phyloP scores from a whole-genome alignment of 345 rosid species.

The Sapria himalayana region DNA sequence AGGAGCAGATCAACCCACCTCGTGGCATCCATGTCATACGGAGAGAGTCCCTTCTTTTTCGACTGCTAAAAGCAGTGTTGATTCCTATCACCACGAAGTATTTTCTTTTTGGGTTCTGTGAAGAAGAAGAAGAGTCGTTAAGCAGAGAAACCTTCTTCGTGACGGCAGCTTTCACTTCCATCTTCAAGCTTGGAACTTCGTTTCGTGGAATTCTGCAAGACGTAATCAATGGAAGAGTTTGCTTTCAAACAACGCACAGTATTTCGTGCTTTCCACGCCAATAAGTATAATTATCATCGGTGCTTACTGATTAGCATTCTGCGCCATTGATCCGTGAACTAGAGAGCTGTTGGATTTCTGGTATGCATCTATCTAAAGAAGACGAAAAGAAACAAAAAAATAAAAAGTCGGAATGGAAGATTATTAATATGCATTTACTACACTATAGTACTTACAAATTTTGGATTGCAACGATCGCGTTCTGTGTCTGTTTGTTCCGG shows the following conservation, averaged over 20 bases:
- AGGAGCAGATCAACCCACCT: slow-evolving; percentile 20
- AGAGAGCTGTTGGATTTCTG: slow-evolving; percentile 15
- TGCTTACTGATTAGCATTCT: slow-evolving; percentile 16
- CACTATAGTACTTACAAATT: slow-evolving; percentile 20
- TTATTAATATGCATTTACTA: neutral
- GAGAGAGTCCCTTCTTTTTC: slow-evolving; percentile 65
- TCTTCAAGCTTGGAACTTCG: slow-evolving; percentile 25
- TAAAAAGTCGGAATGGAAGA: neutral
- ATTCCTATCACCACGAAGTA: slow-evolving; percentile 77
- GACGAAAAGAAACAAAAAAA: slow-evolving; percentile 9
- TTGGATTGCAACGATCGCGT: slow-evolving; percentile 10
- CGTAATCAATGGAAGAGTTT: neutral
- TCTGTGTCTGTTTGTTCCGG: slow-evolving; percentile 11
- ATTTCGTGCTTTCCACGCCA: neutral
- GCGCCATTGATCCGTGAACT: slow-evolving; percentile 9
- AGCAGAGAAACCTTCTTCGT: slow-evolving; percentile 17
- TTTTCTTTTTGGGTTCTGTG: slow-evolving; percentile 15
- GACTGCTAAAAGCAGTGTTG: slow-evolving; percentile 69
- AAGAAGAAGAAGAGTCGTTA: neutral
- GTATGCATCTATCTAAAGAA: slow-evolving; percentile 14
- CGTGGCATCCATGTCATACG: slow-evolving; percentile 92
- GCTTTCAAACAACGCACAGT: slow-evolving; percentile 1
- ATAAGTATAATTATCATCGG: slow-evolving; percentile 1
- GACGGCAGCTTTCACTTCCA: slow-evolving; percentile 23
- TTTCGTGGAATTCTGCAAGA: slow-evolving; percentile 27